phyloP scores from a whole-genome alignment of 2,329 filamentous ascomycete genomes.

The Pseudocercospora vitis region DNA sequence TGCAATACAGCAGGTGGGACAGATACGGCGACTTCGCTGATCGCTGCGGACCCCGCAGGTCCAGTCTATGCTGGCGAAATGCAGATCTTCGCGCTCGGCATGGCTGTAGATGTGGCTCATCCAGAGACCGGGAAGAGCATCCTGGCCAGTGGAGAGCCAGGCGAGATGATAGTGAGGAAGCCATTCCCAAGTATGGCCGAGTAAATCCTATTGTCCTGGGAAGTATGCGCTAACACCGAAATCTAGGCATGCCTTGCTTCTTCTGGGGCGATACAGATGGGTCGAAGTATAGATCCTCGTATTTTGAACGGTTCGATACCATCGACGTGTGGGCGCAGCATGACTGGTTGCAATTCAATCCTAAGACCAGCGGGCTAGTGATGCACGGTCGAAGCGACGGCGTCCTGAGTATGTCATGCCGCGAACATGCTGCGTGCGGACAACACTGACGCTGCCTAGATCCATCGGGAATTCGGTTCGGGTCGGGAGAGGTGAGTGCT shows the following conservation, averaged over 20 bases:
- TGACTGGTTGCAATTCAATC: constrained; percentile 48
- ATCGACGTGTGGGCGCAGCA: constrained; percentile 49
- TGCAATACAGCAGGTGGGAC: constrained; percentile 50
- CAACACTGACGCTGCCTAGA: constrained; percentile 29
- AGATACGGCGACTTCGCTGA: constrained; percentile 48
- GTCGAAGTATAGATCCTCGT: constrained; percentile 46
- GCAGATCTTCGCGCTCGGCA: constrained; percentile 48
- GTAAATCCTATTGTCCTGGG: background rate
- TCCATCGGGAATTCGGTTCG: constrained; percentile 51
- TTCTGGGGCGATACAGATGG: constrained; percentile 48
- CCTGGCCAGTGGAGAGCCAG: constrained; percentile 39
- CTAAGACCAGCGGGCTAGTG: constrained; percentile 42
- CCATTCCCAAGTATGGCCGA: constrained; percentile 48
- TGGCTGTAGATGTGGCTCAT: constrained; percentile 50
- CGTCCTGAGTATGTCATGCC: constrained; percentile 44
- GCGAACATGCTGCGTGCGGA: too few relatives aligned
- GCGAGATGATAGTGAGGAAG: constrained; percentile 49
- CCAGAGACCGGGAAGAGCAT: constrained; percentile 41
- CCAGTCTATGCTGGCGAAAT: constrained; percentile 42
- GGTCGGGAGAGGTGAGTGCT: constrained; percentile 41
- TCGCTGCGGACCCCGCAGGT: constrained; percentile 46
- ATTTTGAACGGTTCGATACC: constrained; percentile 47
- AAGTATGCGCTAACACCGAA: background rate
- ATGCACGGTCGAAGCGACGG: constrained; percentile 51
- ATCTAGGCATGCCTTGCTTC: constrained; percentile 37